Conservation (phyloP, 176 grass and related monocot species). For the Poa annua region DNA sequence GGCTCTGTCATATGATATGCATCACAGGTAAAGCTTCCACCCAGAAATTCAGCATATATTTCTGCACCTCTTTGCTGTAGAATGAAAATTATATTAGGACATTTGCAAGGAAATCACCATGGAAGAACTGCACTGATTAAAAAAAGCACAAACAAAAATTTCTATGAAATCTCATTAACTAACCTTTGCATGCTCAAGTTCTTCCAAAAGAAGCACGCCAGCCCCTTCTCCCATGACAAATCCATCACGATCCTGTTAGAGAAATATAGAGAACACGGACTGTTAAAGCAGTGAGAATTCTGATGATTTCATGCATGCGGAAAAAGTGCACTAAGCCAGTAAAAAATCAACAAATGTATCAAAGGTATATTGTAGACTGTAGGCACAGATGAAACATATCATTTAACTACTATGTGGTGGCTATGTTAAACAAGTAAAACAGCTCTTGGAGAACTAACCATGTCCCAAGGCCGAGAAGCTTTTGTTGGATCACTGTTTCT, state of each 20-base stretch:
- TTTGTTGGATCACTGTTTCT: conserved; percentile 88
- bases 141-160: background rate
- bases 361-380: background rate
- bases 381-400: conserved; percentile 23
- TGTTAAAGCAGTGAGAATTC: conserved; percentile 17
- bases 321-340: conserved; percentile 31
- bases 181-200: conserved; percentile 98
- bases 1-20: conserved; percentile 99
- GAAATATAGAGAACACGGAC: background rate
- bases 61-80: conserved; percentile 88
- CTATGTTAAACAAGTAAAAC: background rate
- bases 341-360: background rate
- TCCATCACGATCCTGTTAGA: conserved; percentile 87
- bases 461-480: conserved; percentile 96
- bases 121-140: conserved; percentile 10
- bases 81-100: conserved; percentile 19
- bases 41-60: conserved; percentile 97
- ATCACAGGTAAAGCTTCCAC: conserved; percentile 99
- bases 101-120: conserved; percentile 33
- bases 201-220: conserved; percentile 97
- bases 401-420: conserved; percentile 12
- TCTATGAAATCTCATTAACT: conserved; percentile 4
- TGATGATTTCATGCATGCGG: background rate
- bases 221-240: conserved; percentile 99
- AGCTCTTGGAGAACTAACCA: conserved; percentile 59